These are phyloP conservation scores for Zygoascus hellenicus DNA, from an alignment of 1,139 yeast species.

Conservation along the genomic window DNA sequence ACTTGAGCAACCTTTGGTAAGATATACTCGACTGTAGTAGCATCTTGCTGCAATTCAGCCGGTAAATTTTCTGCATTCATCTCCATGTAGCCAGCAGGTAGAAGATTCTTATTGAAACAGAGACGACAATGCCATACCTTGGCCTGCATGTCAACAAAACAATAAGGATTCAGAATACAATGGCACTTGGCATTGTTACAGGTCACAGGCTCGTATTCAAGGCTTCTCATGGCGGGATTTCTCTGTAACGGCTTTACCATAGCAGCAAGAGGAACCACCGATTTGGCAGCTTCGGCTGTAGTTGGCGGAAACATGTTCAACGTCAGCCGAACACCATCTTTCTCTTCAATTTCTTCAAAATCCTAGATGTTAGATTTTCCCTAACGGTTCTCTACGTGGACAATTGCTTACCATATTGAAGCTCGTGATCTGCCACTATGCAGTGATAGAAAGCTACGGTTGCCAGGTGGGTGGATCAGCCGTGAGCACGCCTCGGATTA, in stretches of 20 bases:
- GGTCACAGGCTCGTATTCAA: conserved; percentile 41
- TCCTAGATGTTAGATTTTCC: conserved; percentile 26
- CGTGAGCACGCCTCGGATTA: neutral
- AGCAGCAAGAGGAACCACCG: conserved; percentile 58
- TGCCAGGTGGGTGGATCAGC: neutral
- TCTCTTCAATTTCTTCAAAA: conserved; percentile 50
- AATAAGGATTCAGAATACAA: conserved; percentile 56
- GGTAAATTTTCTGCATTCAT: conserved; percentile 26
- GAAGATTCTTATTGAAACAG: conserved; percentile 51
- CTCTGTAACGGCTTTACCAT: conserved; percentile 62
- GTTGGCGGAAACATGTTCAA: conserved; percentile 64
- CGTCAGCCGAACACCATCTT: conserved; percentile 54
- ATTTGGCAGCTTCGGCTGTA: conserved; percentile 51
- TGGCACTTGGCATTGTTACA: conserved; percentile 51
- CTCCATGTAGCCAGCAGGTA: conserved; percentile 35
- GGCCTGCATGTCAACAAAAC: conserved; percentile 32
- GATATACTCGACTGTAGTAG: conserved; percentile 56
- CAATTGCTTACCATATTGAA: too few relatives aligned
- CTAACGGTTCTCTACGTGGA: too few relatives aligned
- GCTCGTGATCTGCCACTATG: too few relatives aligned
- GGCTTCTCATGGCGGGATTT: conserved; percentile 40
- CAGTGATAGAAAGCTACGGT: too few relatives aligned
- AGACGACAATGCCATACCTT: conserved; percentile 60
- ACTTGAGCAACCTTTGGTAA: conserved; percentile 42
- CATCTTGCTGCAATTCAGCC: conserved; percentile 35